A percentile compares a stretch with the other conserved stretches of the same genome.
phyloP scores from a whole-genome alignment of 805 yeast genomes.

The Lachancea quebecensis region DNA sequence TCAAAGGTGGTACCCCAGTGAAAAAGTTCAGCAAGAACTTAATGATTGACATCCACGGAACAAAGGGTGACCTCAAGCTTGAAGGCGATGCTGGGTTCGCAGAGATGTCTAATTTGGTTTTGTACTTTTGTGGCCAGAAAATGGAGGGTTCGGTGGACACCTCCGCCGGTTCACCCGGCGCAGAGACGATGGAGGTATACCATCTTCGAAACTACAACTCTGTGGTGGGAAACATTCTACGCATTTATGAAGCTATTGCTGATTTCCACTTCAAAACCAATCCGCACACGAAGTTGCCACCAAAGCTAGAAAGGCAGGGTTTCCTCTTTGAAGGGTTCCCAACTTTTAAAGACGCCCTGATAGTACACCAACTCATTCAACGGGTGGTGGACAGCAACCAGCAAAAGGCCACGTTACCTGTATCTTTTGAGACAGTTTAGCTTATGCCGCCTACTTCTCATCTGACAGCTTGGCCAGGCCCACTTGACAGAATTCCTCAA shows the following conservation, averaged over 20 bases:
- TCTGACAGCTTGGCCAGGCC: constrained; percentile 8
- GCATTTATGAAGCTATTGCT: constrained; percentile 28
- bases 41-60: constrained; percentile 30
- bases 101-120: constrained; percentile 27
- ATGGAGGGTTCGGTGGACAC: not conserved
- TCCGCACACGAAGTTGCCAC: constrained; percentile 20
- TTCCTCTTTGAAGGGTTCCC: constrained; percentile 29
- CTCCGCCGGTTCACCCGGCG: not conserved
- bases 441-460: not conserved
- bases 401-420: constrained; percentile 1
- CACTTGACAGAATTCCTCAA: constrained; percentile 53
- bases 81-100: constrained; percentile 33
- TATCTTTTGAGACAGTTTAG: not conserved
- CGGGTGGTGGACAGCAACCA: constrained; percentile 22
- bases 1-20: constrained; percentile 30
- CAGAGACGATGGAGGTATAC: constrained; percentile 27
- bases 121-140: constrained; percentile 27
- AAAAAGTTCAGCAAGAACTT: constrained; percentile 29
- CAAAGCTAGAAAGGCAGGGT: constrained; percentile 23
- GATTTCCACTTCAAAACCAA: constrained; percentile 27
- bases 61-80: constrained; percentile 28
- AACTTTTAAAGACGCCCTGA: constrained; percentile 20
- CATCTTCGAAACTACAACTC: constrained; percentile 30
- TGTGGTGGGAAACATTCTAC: constrained; percentile 26
- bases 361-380: constrained; percentile 20